Base-by-base conservation (phyloP, 2,329 filamentous ascomycete genomes). In the Fusarium xyrophilum region DNA sequence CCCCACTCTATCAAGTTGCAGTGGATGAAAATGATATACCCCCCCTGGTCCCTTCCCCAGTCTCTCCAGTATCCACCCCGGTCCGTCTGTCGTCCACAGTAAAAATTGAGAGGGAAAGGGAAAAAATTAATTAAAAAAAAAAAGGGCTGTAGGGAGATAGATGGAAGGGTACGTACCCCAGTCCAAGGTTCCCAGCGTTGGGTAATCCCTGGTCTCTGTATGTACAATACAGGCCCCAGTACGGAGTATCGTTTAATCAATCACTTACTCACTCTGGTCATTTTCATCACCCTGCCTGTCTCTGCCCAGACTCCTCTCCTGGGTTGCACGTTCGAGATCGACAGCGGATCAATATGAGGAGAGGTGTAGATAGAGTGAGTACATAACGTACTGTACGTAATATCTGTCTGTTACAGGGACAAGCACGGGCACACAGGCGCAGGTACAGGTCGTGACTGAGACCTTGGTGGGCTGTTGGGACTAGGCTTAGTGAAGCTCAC, bases 61-160 rank as follows among this genome's bases (percentile, higher is more conserved):
- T 67, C 63, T 71, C 67, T 67, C 69, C 70, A 72, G 69, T 72
- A 59, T 52, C 56, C 56, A 70, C 69, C 67, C 69, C 67, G 65
- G 69, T 66, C 69, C 64, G 43, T 48, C 59, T 68, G 56, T 56
- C 42, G 52, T 68, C 55, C 65, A 67, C 65, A 65, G 60, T 48
- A 59, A 68, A 58, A 61, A 58, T 50, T 52, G 35, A 52, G 66
- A 50, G 40, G 38, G 28, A 33, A 39, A 47, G 39, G 51, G 27
- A 56, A 68, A 61, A 48, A 68, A 68, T 48, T n/a, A 50, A 65
- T 48, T 65, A 57, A 38, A 40, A 40, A 44, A 56, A 56, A 48
- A 68, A 55, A 59, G 50, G 54, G 51, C 50, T 58, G 52, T 48
- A 61, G 35, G 39, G 38, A 55, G 40, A 36, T 15, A 55, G 40